A percentile compares a stretch with the other conserved stretches of the same genome.
phyloP scores from a whole-genome alignment of 2,329 filamentous ascomycete genomes.

The Coniochaeta sp. region DNA sequence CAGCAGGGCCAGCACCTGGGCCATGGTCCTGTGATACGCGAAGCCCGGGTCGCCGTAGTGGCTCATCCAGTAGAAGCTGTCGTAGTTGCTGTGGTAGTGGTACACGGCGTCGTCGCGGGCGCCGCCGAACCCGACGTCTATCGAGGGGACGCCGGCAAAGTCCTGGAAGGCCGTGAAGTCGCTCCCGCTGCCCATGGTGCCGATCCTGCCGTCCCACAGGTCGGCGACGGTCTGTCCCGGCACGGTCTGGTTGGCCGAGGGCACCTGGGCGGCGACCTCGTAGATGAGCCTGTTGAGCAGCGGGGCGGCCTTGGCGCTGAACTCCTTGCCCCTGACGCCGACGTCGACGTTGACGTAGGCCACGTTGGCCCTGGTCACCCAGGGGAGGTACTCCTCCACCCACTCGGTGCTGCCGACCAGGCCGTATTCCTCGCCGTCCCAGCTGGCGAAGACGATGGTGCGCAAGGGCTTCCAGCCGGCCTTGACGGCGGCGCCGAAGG shows the following conservation, averaged over 20 bases:
- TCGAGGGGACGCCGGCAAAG: conserved; percentile 56
- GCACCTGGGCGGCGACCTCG: conserved; percentile 55
- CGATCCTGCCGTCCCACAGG: conserved; percentile 54
- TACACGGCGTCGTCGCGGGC: conserved; percentile 48
- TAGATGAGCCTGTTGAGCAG: conserved; percentile 67
- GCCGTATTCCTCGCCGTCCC: conserved; percentile 81
- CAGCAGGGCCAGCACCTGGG: conserved; percentile 57
- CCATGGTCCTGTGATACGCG: conserved; percentile 57
- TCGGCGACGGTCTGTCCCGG: conserved; percentile 63
- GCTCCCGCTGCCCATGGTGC: conserved; percentile 63
- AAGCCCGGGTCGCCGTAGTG: conserved; percentile 65
- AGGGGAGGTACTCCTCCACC: conserved; percentile 83
- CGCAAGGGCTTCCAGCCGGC: conserved; percentile 77
- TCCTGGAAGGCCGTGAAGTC: conserved; percentile 73
- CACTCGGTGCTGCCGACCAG: conserved; percentile 84
- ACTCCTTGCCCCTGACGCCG: conserved; percentile 57
- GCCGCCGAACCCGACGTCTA: conserved; percentile 54
- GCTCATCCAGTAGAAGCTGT: conserved; percentile 85
- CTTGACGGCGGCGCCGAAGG: conserved; percentile 62
- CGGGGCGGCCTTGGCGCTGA: conserved; percentile 61
- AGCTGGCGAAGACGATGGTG: conserved; percentile 83
- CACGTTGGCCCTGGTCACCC: conserved; percentile 65
- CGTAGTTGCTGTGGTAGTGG: conserved; percentile 88
- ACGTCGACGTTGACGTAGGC: conserved; percentile 86
- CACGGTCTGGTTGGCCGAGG: conserved; percentile 67